Base-by-base conservation (phyloP, 139 green algal species). In the Closterium sp. region DNA sequence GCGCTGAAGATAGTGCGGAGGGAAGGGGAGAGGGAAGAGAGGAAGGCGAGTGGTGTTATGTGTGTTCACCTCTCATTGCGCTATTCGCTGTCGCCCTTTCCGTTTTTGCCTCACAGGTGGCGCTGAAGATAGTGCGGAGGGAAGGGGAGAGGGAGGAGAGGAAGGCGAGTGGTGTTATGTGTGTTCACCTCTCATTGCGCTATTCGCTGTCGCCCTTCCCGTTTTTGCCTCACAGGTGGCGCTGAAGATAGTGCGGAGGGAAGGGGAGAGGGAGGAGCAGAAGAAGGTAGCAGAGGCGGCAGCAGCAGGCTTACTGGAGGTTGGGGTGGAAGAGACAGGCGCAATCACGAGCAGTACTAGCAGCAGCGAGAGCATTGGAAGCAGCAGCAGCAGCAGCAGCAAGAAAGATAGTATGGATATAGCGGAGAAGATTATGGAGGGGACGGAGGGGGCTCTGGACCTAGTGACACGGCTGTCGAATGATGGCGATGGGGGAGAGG, bases 341-440 rank as follows among this genome's bases (percentile, higher is more conserved):
- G 23, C 55, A 6, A 1, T 76, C 36, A 5, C 33, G 55, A 85
- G 85, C 90, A 93, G 91, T 33, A 35, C 28, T 90, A 95, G 86
- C 88, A 95, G 89, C 76, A 38, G 88, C 32, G 31, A n/a, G 1
- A 36, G 33, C 36, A 88, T 16, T 89, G 38, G 28, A 21, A 86
- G 25, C 28, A 81, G 84, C 84, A 87, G 84, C 55, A 76, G 55
- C 55, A 66, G 87, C 69, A 84, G 35, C 34, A n/a, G 87, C 33
- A 90, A 19, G 34, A 35, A 31, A 33, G 83, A 85, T 7, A 86
- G 35, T n/a, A 36, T n/a, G 55, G 83, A 86, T 0, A 87, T 88
- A 36, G 91, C 34, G 34, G 92, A 92, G 33, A 86, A 95, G 76
- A 81, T 85, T 55, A 33, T 93, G 64, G 76, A 93, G 84, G 92